phyloP scores from a whole-genome alignment of 1,284 basidiomycete genomes.

The Hypsizygus ulmarius region DNA sequence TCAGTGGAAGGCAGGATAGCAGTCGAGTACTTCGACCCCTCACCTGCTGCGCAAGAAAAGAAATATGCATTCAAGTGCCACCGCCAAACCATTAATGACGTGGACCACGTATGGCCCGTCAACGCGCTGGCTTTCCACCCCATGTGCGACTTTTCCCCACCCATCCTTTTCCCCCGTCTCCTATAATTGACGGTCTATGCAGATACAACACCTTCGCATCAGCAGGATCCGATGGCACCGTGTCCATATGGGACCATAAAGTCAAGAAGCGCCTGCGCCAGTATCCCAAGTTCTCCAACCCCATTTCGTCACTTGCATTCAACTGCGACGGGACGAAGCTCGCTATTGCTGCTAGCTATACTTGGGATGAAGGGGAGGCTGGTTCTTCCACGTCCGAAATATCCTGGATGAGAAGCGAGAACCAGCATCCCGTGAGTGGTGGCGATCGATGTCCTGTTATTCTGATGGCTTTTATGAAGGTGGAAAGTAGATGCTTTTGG shows the following conservation, averaged over 20 bases:
- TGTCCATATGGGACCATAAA: conserved; percentile 96
- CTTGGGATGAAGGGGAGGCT: conserved; percentile 82
- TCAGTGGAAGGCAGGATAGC: conserved; percentile 96
- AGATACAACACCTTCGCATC: conserved; percentile 95
- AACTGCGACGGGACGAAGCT: conserved; percentile 80
- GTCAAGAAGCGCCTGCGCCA: conserved; percentile 94
- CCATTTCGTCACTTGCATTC: conserved; percentile 77
- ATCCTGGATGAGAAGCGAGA: conserved; percentile 47
- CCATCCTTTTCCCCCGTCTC: not conserved
- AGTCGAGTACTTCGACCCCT: conserved; percentile 94
- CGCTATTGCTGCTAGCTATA: conserved; percentile 82
- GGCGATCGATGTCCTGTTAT: no score
- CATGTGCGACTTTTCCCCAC: conserved; percentile 42
- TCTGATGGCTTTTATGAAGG: no score
- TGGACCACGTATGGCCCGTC: conserved; percentile 99
- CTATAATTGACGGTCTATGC: conserved; percentile 6
- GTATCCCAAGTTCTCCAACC: conserved; percentile 74
- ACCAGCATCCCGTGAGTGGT: no score
- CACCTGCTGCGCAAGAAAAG: conserved; percentile 72
- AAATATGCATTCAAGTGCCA: conserved; percentile 99
- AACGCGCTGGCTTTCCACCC: conserved; percentile 95
- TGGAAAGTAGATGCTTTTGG: no score
- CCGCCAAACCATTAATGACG: conserved; percentile 82
- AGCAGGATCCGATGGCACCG: conserved; percentile 87
- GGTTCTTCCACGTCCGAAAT: conserved; percentile 51